Evolutionary conservation across 176 grass and related monocot species (phyloP), one percentile per base, ranked within the genome.

Genomic region (Panicum miliaceum): DNA sequence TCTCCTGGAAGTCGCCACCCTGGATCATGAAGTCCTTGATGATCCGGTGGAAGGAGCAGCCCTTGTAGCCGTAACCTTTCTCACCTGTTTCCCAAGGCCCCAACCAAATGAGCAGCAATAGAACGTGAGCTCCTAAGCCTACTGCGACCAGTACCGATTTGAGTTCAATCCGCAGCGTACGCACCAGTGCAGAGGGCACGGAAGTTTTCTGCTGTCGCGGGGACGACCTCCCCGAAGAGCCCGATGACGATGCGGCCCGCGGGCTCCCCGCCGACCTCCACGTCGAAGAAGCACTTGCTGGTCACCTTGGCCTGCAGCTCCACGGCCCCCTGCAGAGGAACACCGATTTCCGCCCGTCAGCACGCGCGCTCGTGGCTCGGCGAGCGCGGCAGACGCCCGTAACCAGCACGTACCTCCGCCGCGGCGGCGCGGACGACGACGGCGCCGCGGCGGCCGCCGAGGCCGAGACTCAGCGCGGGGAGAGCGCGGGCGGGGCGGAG

Each of bases 1-100:
- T 82, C 8, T 82, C 56, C 75, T 93, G 70, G 26, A 93, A 93
- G 60, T 94, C 93, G 35, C 93, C 93, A 1, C 93, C 93, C 78
- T 94, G 93, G 45, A 94, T 92, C 93, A 94, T 94, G 68, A 94
- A 94, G 69, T 94, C 90, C 73, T 94, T 92, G 84, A 94, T 94
- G 51, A 94, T 89, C 76, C 93, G 82, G 82, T 92, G 93, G 82
- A 94, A 92, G 56, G 82, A 90, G 72, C 81, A 94, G 43, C 93
- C 91, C 77, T 94, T 94, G 47, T 94, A 92, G 8, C 92, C 92
- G 70, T 75, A 88, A 10, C 87, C 81, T 81, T 92, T 88, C 73
- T 94, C 87, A 47, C 93, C 93, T 94, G 85, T 26, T 26, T 12
- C 67, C 13, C 27, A 19, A 2, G 7, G 56, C 56, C 56, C 3